phyloP scores from a whole-genome alignment of 2,329 filamentous ascomycete species.

The Ascocoryne sarcoides region DNA sequence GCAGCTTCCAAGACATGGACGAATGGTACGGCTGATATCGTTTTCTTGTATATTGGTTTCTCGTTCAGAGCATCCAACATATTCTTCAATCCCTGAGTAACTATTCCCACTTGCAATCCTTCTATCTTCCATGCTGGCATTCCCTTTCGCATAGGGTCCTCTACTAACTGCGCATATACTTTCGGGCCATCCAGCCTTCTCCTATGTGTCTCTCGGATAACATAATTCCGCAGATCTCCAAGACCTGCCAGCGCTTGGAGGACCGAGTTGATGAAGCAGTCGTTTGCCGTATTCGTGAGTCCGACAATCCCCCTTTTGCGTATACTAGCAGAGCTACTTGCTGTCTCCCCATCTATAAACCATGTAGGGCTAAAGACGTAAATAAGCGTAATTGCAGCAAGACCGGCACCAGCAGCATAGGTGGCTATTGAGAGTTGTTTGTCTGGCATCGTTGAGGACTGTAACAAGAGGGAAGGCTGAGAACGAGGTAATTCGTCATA shows the following conservation, averaged over 20 bases:
- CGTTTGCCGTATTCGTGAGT: conserved; percentile 83
- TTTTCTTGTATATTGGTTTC: conserved; percentile 86
- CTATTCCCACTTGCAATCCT: conserved; percentile 68
- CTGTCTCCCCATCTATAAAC: conserved; percentile 76
- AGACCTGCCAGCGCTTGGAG: conserved; percentile 88
- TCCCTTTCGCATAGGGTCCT: conserved; percentile 36
- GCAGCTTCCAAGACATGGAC: conserved; percentile 75
- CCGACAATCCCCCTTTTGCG: conserved; percentile 86
- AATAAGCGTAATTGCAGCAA: conserved; percentile 88
- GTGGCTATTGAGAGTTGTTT: conserved; percentile 76
- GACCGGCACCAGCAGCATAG: conserved; percentile 90
- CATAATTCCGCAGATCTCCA: conserved; percentile 78
- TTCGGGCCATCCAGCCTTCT: conserved; percentile 69
- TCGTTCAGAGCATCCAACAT: conserved; percentile 91
- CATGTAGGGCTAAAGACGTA: conserved; percentile 98
- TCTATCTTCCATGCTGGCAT: conserved; percentile 53
- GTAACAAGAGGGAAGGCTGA: not conserved
- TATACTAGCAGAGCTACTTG: conserved; percentile 37
- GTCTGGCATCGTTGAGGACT: conserved; percentile 56
- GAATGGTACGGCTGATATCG: conserved; percentile 79
- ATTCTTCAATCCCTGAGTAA: conserved; percentile 82
- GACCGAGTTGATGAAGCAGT: conserved; percentile 94
- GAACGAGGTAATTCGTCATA: not conserved
- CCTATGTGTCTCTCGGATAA: conserved; percentile 85
- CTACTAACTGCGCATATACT: conserved; percentile 59